Evolutionary conservation across 441 rosid species (phyloP).

Genomic region (Aleurites moluccanus): DNA sequence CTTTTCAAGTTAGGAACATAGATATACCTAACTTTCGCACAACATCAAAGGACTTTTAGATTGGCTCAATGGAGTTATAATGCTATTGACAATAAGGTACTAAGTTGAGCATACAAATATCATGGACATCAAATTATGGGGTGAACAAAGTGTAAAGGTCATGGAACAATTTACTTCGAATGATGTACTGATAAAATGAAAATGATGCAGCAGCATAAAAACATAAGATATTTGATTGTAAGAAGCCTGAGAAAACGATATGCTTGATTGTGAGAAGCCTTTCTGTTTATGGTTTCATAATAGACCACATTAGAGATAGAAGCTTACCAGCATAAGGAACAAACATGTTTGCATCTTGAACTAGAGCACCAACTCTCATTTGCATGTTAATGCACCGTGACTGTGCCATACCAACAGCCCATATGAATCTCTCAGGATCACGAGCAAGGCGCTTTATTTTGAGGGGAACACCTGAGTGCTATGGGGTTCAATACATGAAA

Average conservation of each 20-base stretch:
- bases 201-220: background rate
- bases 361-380: conserved; percentile 76
- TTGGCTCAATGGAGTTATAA: background rate
- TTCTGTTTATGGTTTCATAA: background rate
- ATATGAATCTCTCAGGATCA: conserved; percentile 73
- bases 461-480: conserved; percentile 84
- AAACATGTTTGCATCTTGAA: conserved; percentile 86
- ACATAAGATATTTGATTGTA: background rate
- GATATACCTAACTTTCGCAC: background rate
- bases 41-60: background rate
- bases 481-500: conserved; percentile 19
- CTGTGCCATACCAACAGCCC: conserved; percentile 89
- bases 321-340: conserved; percentile 86
- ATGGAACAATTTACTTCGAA: background rate
- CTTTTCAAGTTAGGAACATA: background rate
- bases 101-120: background rate
- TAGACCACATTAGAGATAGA: background rate
- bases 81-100: background rate
- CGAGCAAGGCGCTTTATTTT: conserved; percentile 83
- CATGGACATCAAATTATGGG: background rate
- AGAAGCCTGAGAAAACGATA: background rate
- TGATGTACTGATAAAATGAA: background rate
- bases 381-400: conserved; percentile 76
- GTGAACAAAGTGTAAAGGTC: background rate
- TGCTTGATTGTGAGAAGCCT: background rate